A percentile compares a stretch with the other conserved stretches of the same genome.
These are phyloP conservation scores for Cryptococcus wingfieldii DNA, from an alignment of 1,284 basidiomycete species.

Conservation along the genomic window DNA sequence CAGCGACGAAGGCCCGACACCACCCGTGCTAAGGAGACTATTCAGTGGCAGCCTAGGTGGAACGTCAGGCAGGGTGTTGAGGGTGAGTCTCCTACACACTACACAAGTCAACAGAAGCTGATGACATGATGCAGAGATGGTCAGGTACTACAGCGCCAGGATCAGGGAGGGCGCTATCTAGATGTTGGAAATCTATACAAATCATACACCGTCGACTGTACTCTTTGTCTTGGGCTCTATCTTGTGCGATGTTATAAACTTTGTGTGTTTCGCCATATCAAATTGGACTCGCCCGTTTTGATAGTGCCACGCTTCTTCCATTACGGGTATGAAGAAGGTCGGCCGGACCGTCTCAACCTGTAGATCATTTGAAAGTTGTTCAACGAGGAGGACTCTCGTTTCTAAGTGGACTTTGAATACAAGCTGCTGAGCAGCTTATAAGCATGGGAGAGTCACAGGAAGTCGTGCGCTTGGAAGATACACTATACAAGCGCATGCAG, in stretches of 20 bases:
- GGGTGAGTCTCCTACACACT: constrained; percentile 6
- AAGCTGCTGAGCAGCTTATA: neutral
- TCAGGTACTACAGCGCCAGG: constrained; percentile 26
- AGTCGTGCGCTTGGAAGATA: too few relatives aligned
- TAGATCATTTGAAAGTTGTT: neutral
- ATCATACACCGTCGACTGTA: neutral
- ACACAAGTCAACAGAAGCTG: neutral
- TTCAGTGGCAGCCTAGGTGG: constrained; percentile 90
- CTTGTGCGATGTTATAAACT: too few relatives aligned
- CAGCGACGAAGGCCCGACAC: constrained; percentile 91
- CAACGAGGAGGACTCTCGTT: neutral
- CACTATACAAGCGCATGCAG: too few relatives aligned
- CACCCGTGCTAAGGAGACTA: constrained; percentile 74
- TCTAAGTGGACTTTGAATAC: neutral
- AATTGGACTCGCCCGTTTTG: too few relatives aligned
- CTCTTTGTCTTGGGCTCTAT: neutral
- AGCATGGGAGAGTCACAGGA: too few relatives aligned
- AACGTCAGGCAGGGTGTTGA: constrained; percentile 44
- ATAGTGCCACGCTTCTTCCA: too few relatives aligned
- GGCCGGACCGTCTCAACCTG: too few relatives aligned
- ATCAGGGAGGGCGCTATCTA: constrained; percentile 28
- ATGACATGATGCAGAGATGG: constrained; percentile 20
- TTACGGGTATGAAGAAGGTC: neutral
- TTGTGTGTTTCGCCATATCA: too few relatives aligned
- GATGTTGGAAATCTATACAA: neutral